Conservation (phyloP, 2,329 filamentous ascomycete genomes). For the Thermoascus crustaceus region DNA sequence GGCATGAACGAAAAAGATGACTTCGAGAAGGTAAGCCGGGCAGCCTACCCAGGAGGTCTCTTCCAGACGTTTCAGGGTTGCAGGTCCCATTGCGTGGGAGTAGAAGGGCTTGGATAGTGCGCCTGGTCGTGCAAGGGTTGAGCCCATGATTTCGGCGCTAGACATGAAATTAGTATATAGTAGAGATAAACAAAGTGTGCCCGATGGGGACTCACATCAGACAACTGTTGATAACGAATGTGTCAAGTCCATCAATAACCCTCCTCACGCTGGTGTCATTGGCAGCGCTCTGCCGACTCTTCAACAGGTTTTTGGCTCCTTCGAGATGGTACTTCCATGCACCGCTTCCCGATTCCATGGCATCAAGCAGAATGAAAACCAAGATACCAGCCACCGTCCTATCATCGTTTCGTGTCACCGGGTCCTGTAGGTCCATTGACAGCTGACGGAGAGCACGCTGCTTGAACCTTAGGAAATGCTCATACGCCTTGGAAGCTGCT, state of each 20-base stretch:
- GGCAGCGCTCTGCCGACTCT: conserved; percentile 22
- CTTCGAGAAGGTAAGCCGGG: conserved; percentile 32
- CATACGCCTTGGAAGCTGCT: conserved; percentile 28
- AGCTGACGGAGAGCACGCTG: conserved; percentile 40
- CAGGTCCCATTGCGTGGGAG: conserved; percentile 26
- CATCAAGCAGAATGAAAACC: conserved; percentile 43
- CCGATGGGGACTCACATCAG: conserved; percentile 28
- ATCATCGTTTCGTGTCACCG: conserved; percentile 30
- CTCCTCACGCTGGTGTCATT: conserved; percentile 9
- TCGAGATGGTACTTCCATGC: conserved; percentile 46
- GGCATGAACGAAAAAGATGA: conserved; percentile 33
- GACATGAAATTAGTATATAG: not conserved
- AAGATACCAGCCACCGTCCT: conserved; percentile 40
- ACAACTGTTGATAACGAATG: conserved; percentile 30
- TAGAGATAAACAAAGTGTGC: not conserved
- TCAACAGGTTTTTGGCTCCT: conserved; percentile 42
- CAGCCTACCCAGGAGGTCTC: conserved; percentile 35
- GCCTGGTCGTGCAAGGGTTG: conserved; percentile 32
- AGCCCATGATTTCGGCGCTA: conserved; percentile 36
- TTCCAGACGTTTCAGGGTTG: conserved; percentile 31
- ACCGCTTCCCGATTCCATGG: conserved; percentile 44
- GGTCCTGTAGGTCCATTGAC: conserved; percentile 23
- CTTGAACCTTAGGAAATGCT: conserved; percentile 40
- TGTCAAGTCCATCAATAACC: conserved; percentile 27
- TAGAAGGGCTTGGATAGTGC: conserved; percentile 33